Conservation (phyloP, 2,329 filamentous ascomycete genomes). For the Sporothrix brasiliensis region DNA sequence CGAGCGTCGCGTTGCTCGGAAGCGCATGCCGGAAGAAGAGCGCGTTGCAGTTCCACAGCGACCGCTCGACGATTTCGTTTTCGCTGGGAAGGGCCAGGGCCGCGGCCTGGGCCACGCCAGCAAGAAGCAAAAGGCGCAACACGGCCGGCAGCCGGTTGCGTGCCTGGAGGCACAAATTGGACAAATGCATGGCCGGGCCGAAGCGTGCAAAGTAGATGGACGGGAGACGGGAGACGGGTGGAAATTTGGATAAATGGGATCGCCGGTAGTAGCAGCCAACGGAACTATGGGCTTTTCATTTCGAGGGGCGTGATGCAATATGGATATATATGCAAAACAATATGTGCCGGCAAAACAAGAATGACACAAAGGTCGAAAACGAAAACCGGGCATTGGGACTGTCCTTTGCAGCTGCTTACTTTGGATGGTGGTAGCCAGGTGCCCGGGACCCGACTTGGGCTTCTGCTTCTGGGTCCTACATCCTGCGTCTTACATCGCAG, state of each 20-base stretch:
- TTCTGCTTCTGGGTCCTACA: background rate
- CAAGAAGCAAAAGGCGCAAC: background rate
- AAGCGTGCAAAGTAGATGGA: background rate
- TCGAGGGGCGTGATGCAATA: background rate
- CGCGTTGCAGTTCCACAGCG: conserved; percentile 20
- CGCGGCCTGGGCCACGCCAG: background rate
- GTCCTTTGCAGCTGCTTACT: background rate
- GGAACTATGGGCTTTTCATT: background rate
- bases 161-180: background rate
- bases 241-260: background rate
- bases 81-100: background rate
- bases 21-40: conserved; percentile 1
- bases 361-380: background rate
- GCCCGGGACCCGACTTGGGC: background rate
- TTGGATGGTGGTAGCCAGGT: background rate
- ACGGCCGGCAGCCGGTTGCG: background rate
- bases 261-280: background rate
- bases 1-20: conserved; percentile 30
- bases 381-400: background rate
- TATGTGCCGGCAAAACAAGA: background rate
- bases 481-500: background rate
- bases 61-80: background rate
- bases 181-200: background rate
- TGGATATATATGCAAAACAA: background rate
- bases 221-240: background rate